Conservation (phyloP, 257 asterid species). For the Fraxinus excelsior region DNA sequence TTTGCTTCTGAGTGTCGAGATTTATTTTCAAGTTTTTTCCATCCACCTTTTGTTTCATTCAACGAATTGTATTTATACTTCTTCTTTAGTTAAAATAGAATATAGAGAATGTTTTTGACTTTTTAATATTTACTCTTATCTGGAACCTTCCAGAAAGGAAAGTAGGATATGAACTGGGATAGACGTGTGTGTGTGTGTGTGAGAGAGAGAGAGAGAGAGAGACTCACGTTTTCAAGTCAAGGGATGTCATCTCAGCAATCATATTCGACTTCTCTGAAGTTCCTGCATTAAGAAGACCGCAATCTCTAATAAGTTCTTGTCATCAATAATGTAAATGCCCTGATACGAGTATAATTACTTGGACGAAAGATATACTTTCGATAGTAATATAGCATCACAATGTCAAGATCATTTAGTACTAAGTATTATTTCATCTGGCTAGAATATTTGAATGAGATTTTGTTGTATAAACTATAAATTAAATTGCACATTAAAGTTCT, state of each 20-base stretch:
- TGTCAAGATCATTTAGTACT: neutral
- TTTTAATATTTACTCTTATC: neutral
- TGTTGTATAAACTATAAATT: neutral
- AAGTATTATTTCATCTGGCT: too few relatives aligned
- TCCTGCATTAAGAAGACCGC: slow-evolving; percentile 42
- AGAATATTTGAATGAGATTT: neutral
- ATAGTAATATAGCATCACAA: neutral
- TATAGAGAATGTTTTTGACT: too few relatives aligned
- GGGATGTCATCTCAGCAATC: slow-evolving; percentile 50
- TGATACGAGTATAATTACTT: neutral
- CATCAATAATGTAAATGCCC: neutral
- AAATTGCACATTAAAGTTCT: neutral
- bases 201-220: slow-evolving; percentile 4
- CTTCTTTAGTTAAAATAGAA: too few relatives aligned
- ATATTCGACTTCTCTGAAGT: slow-evolving; percentile 44
- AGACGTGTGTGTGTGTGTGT: neutral
- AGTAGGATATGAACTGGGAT: neutral
- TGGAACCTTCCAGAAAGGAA: neutral
- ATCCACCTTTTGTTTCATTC: too few relatives aligned
- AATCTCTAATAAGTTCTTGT: neutral
- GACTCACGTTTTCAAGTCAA: slow-evolving; percentile 70
- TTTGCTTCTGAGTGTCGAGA: too few relatives aligned
- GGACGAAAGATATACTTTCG: neutral
- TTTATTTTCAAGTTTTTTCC: too few relatives aligned
- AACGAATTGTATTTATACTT: too few relatives aligned